phyloP scores from a whole-genome alignment of 2,329 filamentous ascomycete genomes.

The Penicillium sp. region DNA sequence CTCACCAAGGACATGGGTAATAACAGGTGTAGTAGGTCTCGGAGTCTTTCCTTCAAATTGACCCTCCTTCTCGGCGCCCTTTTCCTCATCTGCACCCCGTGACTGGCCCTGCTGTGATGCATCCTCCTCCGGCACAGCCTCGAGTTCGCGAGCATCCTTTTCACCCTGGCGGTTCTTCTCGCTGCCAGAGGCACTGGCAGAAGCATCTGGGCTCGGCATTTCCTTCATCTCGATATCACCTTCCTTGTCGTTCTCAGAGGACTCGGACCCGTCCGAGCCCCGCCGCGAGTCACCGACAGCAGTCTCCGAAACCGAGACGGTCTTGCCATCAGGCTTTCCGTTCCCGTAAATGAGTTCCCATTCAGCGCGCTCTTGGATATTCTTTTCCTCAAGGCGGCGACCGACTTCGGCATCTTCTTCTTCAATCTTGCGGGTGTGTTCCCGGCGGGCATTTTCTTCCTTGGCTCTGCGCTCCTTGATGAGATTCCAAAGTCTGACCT shows the following conservation, averaged over 20 bases:
- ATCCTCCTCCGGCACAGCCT: conserved; percentile 14
- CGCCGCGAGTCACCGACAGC: conserved; percentile 22
- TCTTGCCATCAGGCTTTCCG: conserved; percentile 39
- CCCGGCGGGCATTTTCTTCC: conserved; percentile 46
- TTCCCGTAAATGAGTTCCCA: conserved; percentile 80
- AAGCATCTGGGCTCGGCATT: conserved; percentile 18
- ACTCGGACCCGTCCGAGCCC: conserved; percentile 16
- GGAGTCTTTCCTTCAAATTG: background rate
- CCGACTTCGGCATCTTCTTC: conserved; percentile 69
- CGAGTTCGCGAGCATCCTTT: conserved; percentile 3
- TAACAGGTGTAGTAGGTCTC: conserved; percentile 6
- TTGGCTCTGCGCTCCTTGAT: conserved; percentile 56
- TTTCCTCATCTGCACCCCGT: background rate
- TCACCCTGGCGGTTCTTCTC: conserved; percentile 8
- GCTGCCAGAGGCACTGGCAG: conserved; percentile 21
- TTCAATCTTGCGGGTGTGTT: conserved; percentile 56
- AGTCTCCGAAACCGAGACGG: conserved; percentile 28
- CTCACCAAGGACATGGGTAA: conserved; percentile 30
- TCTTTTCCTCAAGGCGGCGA: conserved; percentile 51
- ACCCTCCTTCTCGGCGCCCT: background rate
- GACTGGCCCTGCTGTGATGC: background rate
- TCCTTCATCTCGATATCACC: conserved; percentile 25
- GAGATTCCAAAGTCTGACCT: conserved; percentile 81
- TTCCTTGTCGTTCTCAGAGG: conserved; percentile 23
- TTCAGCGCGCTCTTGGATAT: conserved; percentile 45